These are phyloP conservation scores for Mortierella sp. DNA, from an alignment of 371 early-diverging fungal genomes.

Conservation along the genomic window DNA sequence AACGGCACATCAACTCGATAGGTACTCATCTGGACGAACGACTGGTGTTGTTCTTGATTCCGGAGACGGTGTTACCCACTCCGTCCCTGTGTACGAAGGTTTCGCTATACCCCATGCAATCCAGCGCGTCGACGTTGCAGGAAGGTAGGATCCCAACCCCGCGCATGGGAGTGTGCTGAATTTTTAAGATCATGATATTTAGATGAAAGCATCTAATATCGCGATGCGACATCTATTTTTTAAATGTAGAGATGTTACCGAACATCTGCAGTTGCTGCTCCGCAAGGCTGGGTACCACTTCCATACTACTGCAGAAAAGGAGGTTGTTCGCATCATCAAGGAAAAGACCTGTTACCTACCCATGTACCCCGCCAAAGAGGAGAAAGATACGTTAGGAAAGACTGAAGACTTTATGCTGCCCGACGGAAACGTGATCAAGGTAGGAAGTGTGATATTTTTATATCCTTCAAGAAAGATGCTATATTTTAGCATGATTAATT, in stretches of 20 bases:
- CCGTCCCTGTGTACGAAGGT: slow-evolving; percentile 99
- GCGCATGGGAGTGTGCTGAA: too few species aligned
- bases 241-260: slow-evolving; percentile 94
- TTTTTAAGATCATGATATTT: too few species aligned
- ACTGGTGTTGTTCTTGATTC: slow-evolving; percentile 99
- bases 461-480: neutral
- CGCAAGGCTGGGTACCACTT: slow-evolving; percentile 99
- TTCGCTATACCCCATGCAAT: slow-evolving; percentile 99
- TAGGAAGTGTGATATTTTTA: slow-evolving; percentile 67
- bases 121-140: slow-evolving; percentile 94
- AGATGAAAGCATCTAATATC: too few species aligned
- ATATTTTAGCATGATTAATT: neutral
- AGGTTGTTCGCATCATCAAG: slow-evolving; percentile 99
- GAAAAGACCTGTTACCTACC: slow-evolving; percentile 99
- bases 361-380: slow-evolving; percentile 98
- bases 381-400: slow-evolving; percentile 94
- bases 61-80: slow-evolving; percentile 99
- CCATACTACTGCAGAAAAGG: slow-evolving; percentile 99
- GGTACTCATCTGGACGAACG: slow-evolving; percentile 92
- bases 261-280: slow-evolving; percentile 96
- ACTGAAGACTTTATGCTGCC: slow-evolving; percentile 98
- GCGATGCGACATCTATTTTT: too few species aligned
- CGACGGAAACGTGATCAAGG: slow-evolving; percentile 99
- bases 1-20: slow-evolving; percentile 64
- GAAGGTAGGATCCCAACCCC: slow-evolving; percentile 55